phyloP scores from a whole-genome alignment of 208 protist genomes.

The Angomonas deanei region DNA sequence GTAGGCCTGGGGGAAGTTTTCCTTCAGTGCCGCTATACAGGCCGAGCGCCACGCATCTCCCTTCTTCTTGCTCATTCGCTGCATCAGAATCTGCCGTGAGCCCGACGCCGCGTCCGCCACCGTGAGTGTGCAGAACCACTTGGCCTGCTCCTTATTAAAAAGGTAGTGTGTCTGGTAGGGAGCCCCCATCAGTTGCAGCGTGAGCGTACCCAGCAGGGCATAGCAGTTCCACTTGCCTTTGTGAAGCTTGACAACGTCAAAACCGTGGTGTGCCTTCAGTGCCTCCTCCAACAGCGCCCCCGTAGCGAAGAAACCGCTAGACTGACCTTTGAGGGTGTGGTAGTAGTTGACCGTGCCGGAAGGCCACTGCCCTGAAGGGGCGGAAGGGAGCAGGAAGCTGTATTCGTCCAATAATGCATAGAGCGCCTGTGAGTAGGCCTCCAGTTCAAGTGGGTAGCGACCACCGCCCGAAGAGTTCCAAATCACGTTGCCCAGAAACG shows the following conservation, averaged over 20 bases:
- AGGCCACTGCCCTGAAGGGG: slow-evolving; percentile 6
- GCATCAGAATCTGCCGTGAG: slow-evolving; percentile 45
- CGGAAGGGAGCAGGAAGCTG: slow-evolving; percentile 27
- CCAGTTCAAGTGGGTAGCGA: slow-evolving; percentile 78
- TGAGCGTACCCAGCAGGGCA: slow-evolving; percentile 75
- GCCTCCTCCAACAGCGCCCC: slow-evolving; percentile 43
- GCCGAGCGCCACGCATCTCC: slow-evolving; percentile 79
- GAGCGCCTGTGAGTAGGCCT: slow-evolving; percentile 75
- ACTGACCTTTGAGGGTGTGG: neutral
- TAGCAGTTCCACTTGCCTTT: slow-evolving; percentile 81
- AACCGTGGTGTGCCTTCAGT: slow-evolving; percentile 62
- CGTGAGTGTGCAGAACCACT: slow-evolving; percentile 57
- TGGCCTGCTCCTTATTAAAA: slow-evolving; percentile 25
- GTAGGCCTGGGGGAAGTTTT: slow-evolving; percentile 84
- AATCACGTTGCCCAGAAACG: slow-evolving; percentile 23
- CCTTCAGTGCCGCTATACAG: slow-evolving; percentile 64
- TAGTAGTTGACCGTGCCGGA: neutral
- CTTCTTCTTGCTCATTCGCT: slow-evolving; percentile 47
- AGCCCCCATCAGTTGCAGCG: slow-evolving; percentile 62
- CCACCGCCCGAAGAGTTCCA: slow-evolving; percentile 59
- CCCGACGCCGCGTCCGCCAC: slow-evolving; percentile 42
- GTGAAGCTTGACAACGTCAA: slow-evolving; percentile 60
- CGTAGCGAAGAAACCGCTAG: slow-evolving; percentile 44
- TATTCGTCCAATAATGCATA: slow-evolving; percentile 76
- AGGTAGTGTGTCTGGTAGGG: slow-evolving; percentile 67